Evolutionary conservation across 257 asterid species (phyloP).

Genomic region (Solanum paucissectum): DNA sequence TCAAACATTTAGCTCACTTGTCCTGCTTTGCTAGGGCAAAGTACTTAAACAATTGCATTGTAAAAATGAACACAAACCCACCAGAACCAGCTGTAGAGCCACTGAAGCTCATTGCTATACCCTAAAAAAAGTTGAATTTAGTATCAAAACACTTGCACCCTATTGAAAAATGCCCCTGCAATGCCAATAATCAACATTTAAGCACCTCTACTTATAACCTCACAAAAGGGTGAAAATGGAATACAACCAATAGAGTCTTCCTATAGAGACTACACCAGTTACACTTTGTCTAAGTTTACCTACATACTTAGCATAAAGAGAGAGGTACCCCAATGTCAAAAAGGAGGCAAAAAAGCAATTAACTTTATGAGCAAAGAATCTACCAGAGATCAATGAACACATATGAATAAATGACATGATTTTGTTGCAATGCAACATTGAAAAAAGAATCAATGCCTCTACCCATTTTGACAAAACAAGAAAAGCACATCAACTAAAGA

Average conservation of each 20-base stretch:
- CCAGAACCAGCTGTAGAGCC: conserved; percentile 29
- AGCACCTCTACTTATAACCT: conserved; percentile 24
- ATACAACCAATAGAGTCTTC: conserved; percentile 6
- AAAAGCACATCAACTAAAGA: conserved; percentile 10
- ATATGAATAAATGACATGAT: neutral
- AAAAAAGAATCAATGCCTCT: conserved; percentile 19
- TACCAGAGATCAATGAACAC: conserved; percentile 16
- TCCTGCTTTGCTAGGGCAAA: neutral
- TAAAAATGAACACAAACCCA: conserved; percentile 1
- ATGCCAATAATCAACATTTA: conserved; percentile 15
- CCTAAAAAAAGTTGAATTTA: neutral
- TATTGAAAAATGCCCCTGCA: conserved; percentile 28
- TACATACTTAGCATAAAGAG: conserved; percentile 2
- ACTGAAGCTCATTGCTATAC: conserved; percentile 39
- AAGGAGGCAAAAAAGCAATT: conserved; percentile 16
- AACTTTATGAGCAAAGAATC: conserved; percentile 17
- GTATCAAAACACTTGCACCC: neutral
- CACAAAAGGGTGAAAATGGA: conserved; percentile 25
- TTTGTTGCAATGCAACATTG: neutral
- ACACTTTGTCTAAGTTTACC: conserved; percentile 10
- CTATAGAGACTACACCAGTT: conserved; percentile 15
- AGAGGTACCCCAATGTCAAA: conserved; percentile 12
- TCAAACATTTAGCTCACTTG: neutral
- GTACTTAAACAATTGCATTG: neutral
- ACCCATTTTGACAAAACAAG: neutral